Base-by-base conservation (phyloP, 768 basidiomycete genomes). In the Dacryopinax primogenitus region DNA sequence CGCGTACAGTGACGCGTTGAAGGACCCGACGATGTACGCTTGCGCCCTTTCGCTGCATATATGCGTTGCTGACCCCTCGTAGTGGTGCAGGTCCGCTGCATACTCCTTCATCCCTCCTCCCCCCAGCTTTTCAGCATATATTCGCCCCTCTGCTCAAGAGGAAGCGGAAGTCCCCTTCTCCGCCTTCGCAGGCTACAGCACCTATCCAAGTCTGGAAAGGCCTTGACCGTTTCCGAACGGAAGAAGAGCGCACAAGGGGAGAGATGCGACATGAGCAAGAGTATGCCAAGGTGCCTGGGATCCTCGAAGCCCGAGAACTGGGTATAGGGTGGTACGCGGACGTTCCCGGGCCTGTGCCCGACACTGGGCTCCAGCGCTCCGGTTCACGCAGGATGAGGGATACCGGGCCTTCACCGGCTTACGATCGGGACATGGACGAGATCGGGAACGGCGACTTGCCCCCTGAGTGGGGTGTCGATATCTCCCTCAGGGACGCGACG, bases 401-500 rank as follows among this genome's bases (percentile, higher is more conserved):
- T 6, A 28, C n/a, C 63, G 34, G 13, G 45, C 13, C 13, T 12
- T 13, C 45, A 26, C 51, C 51, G 13, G 51, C 26, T 23, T 58
- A 62, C 12, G 71, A 68, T 2, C 62, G 66, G 28, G 73, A 73
- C 33, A 66, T 67, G 12, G 72, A 82, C 71, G 86, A 92, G 68
- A 79, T 93, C 62, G 92, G 90, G 1, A 96, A 96, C 71, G 87
- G 91, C 0, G 93, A 90, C 70, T 72, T 86, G 41, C 80, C 88
- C 23, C 95, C 95, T 4, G 91, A 98, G 72, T 98, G 93, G 90
- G 95, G 94, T 1, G 76, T 96, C 28, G 90, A 98, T 71, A 69
- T 98, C 18, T 81, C 86, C 18, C 78, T 97, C n/a, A 78, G 83
- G 66, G 85, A 85, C 18, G 94, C 91, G 0, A 73, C 80, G 35